These are phyloP conservation scores for Apiotrichum mycotoxinovorans DNA, from an alignment of 1,284 basidiomycete species.

Conservation along the genomic window DNA sequence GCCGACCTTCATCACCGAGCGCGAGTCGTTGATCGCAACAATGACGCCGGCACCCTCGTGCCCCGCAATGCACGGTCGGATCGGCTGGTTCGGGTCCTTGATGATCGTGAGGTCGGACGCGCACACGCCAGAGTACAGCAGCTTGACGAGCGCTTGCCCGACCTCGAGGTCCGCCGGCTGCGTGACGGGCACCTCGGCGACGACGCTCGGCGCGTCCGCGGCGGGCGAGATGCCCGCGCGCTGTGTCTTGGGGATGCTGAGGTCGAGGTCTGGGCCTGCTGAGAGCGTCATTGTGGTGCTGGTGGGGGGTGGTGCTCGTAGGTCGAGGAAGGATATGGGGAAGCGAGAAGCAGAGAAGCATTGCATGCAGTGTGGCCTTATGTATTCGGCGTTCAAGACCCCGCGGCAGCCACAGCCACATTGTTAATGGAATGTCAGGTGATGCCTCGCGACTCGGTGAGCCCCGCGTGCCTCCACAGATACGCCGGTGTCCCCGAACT, in stretches of 20 bases:
- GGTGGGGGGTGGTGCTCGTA: neutral
- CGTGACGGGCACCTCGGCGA: constrained; percentile 54
- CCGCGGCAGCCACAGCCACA: too few relatives aligned
- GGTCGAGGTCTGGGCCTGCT: neutral
- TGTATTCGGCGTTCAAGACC: too few relatives aligned
- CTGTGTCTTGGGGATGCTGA: constrained; percentile 60
- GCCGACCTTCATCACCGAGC: constrained; percentile 41
- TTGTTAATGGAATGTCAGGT: too few relatives aligned
- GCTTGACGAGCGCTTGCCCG: constrained; percentile 12
- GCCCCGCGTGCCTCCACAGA: too few relatives aligned
- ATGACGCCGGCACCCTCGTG: constrained; percentile 53
- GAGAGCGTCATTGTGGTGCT: neutral
- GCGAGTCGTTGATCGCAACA: constrained; percentile 72
- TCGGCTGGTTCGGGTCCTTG: neutral
- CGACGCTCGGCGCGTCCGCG: constrained; percentile 48
- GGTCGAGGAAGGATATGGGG: neutral
- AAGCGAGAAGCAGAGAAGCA: too few relatives aligned
- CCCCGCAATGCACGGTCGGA: constrained; percentile 71
- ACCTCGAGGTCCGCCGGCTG: constrained; percentile 65
- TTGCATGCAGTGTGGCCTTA: too few relatives aligned
- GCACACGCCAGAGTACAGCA: constrained; percentile 57
- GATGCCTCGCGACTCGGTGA: too few relatives aligned
- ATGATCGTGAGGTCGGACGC: constrained; percentile 72
- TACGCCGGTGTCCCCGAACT: too few relatives aligned
- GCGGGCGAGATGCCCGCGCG: constrained; percentile 60